phyloP scores from a whole-genome alignment of 75 land plant species.

The Selaginella moellendorffii region DNA sequence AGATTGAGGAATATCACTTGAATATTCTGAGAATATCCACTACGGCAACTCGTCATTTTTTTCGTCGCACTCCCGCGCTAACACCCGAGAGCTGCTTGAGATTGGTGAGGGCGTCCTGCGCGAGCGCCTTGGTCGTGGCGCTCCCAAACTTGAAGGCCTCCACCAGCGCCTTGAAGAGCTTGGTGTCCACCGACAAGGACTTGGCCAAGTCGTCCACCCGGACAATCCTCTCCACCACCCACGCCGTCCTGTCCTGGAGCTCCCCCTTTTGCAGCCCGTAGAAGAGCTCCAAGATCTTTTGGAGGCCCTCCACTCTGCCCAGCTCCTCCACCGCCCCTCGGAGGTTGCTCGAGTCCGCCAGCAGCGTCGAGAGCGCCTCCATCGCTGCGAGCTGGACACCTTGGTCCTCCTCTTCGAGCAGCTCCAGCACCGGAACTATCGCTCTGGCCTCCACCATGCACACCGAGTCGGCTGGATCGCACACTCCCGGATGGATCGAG shows the following conservation, averaged over 20 bases:
- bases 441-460: constrained; percentile 34
- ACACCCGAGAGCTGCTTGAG: constrained; percentile 36
- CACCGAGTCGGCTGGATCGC: constrained; percentile 29
- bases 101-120: constrained; percentile 39
- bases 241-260: constrained; percentile 38
- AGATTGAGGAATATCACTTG: too few relatives aligned
- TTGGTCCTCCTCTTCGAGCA: constrained; percentile 24
- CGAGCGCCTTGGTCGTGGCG: constrained; percentile 27
- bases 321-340: constrained; percentile 29
- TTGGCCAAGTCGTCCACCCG: constrained; percentile 29
- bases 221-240: constrained; percentile 46
- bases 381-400: constrained; percentile 37
- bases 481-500: constrained; percentile 27
- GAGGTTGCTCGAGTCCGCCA: constrained; percentile 18
- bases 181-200: constrained; percentile 28
- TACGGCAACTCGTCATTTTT: too few relatives aligned
- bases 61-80: too few relatives aligned
- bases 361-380: constrained; percentile 42
- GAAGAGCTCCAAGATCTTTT: constrained; percentile 23
- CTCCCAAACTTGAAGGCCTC: constrained; percentile 45
- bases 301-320: constrained; percentile 18
- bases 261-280: constrained; percentile 26
- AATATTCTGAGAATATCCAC: too few relatives aligned
- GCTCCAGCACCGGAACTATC: constrained; percentile 32
- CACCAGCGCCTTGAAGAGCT: constrained; percentile 33